Evolutionary conservation across 2,329 filamentous ascomycete genomes (phyloP).

Genomic region (Coniochaeta sp.): DNA sequence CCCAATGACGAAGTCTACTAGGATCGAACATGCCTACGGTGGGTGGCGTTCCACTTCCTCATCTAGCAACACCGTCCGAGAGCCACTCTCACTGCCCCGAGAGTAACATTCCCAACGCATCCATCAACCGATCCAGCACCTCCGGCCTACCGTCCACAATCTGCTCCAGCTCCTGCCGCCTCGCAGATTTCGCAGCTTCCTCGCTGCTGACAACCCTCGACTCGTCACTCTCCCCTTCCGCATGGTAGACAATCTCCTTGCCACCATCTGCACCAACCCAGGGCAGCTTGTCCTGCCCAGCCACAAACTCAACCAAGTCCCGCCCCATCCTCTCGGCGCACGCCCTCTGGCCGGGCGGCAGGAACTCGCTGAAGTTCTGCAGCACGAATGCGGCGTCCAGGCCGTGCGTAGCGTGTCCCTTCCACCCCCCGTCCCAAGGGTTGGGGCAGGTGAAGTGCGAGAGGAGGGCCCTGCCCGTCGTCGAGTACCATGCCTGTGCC

Average conservation of each 20-base stretch:
- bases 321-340: slow-evolving; percentile 24
- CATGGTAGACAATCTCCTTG: slow-evolving; percentile 5
- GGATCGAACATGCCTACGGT: too few relatives aligned
- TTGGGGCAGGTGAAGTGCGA: slow-evolving; percentile 37
- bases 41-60: too few relatives aligned
- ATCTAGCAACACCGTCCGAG: too few relatives aligned
- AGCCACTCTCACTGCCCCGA: slow-evolving; percentile 1
- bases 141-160: slow-evolving; percentile 3
- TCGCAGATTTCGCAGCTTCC: slow-evolving; percentile 1
- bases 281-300: slow-evolving; percentile 14
- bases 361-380: slow-evolving; percentile 33
- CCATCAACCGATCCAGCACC: slow-evolving; percentile 7
- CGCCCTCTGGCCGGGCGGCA: slow-evolving; percentile 22
- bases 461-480: slow-evolving; percentile 2
- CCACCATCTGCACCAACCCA: background rate
- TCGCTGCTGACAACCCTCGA: background rate
- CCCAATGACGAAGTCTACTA: too few relatives aligned
- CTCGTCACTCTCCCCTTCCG: slow-evolving; percentile 4
- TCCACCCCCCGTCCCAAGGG: slow-evolving; percentile 34
- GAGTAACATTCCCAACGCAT: slow-evolving; percentile 5
- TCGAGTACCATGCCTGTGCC: background rate
- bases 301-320: slow-evolving; percentile 28
- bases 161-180: slow-evolving; percentile 4
- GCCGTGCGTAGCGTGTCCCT: slow-evolving; percentile 32
- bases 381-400: slow-evolving; percentile 35